These are phyloP conservation scores for Cryptococcus jaspeensis DNA, from an alignment of 1,284 basidiomycete species.

Conservation along the genomic window DNA sequence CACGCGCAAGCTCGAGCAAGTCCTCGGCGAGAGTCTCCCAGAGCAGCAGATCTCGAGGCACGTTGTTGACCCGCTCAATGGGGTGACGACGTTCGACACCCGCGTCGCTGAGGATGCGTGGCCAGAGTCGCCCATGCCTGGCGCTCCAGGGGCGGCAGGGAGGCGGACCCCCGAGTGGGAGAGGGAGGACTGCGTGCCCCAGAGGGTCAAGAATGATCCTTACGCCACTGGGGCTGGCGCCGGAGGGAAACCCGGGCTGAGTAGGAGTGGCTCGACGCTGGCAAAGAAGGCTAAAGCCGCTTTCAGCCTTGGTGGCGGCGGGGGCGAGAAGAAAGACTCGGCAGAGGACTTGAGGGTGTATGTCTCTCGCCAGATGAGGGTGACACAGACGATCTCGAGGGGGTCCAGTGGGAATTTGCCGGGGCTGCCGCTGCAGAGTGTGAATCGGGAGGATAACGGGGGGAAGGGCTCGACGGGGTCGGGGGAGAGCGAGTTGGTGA, in stretches of 20 bases:
- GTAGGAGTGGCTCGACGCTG: background rate
- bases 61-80: constrained; percentile 32
- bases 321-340: constrained; percentile 1
- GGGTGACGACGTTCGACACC: constrained; percentile 16
- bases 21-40: constrained; percentile 60
- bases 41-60: constrained; percentile 30
- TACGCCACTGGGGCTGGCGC: background rate
- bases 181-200: constrained; percentile 30
- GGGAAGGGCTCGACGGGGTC: background rate
- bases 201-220: background rate
- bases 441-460: background rate
- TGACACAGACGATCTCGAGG: constrained; percentile 21
- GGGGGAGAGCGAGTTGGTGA: background rate
- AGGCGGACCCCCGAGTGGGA: constrained; percentile 24
- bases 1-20: constrained; percentile 70
- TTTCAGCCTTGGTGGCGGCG: constrained; percentile 3
- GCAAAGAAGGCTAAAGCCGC: constrained; percentile 20
- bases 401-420: background rate
- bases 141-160: background rate
- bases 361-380: constrained; percentile 26
- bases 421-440: background rate
- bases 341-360: constrained; percentile 24
- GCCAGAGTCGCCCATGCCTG: constrained; percentile 15
- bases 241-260: background rate
- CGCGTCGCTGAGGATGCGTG: constrained; percentile 18